Base-by-base conservation (phyloP, 2,329 filamentous ascomycete genomes). In the Tolypocladium amazonense region DNA sequence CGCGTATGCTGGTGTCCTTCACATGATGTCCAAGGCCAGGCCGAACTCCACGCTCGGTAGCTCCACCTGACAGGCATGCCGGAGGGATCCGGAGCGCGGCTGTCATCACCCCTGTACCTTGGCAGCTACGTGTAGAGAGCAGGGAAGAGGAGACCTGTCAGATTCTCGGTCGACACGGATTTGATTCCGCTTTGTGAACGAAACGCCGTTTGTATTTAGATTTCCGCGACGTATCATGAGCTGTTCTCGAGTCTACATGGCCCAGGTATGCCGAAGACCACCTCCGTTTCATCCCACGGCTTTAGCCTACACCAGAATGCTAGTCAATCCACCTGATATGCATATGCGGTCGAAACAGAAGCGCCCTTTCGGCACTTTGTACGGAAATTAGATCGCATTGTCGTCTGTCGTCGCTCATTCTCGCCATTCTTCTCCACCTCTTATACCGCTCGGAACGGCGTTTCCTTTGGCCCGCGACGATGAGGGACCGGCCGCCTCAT, bases 391-490 rank as follows among this genome's bases (percentile, higher is more conserved):
- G 41, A 57, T 52, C 27, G 60, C 61, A 39, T 59, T 61, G 60
- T 14, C 39, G 55, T n/a, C 30, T 9, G 39, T 30, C 27, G 14
- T n/a, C 12, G 27, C 60, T 62, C 66, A 76, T 58, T 77, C 74
- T 30, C 72, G 69, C 79, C 79, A 81, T 61, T 79, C 79, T 58
- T 79, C 74, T 15, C 77, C 78, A n/a, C 70, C 74, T 38, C 73
- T 70, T n/a, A 80, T 70, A 4, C 75, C 77, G 53, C 68, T 73
- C 7, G 76, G 72, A 41, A 70, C 65, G 14, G 66, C 71, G 20
- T 58, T 65, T 30, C 63, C 61, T 30, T 69, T 65, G 41, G 63
- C 62, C 56, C 68, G 66, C 39, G 68, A 60, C 25, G 68, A 61
- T 11, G 56, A 60, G 5, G 58, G 30, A 6, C 69, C 20, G 69